Evolutionary conservation across 1,139 yeast species (phyloP).

Genomic region (Pichia sp.): DNA sequence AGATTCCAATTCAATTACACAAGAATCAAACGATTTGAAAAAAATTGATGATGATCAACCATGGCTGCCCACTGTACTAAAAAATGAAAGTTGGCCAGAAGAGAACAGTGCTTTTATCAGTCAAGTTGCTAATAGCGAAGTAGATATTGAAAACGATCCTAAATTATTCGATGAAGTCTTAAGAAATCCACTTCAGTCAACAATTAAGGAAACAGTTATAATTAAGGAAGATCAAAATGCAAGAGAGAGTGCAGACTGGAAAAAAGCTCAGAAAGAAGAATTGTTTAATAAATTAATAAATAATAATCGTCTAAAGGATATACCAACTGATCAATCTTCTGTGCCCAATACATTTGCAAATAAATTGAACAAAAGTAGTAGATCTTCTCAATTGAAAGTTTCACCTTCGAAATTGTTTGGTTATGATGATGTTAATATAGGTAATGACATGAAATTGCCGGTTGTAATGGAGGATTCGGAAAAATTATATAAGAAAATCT

Average conservation of each 20-base stretch:
- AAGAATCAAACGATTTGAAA: no score
- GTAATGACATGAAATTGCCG: slow-evolving; percentile 1
- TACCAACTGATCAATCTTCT: slow-evolving; percentile 16
- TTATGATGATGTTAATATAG: slow-evolving; percentile 1
- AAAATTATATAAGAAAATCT: slow-evolving; percentile 10
- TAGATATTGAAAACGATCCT: slow-evolving; percentile 1
- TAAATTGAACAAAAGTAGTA: slow-evolving; percentile 16
- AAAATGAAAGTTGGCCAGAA: slow-evolving; percentile 25
- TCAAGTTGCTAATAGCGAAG: slow-evolving; percentile 4
- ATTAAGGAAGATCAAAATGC: slow-evolving; percentile 15
- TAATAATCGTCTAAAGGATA: slow-evolving; percentile 16
- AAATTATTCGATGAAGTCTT: neutral
- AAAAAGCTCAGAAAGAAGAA: slow-evolving; percentile 19
- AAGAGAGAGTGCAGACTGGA: slow-evolving; percentile 25
- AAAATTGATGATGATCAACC: neutral
- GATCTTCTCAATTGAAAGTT: slow-evolving; percentile 20
- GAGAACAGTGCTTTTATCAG: slow-evolving; percentile 2
- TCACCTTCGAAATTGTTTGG: slow-evolving; percentile 27
- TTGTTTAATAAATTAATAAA: slow-evolving; percentile 19
- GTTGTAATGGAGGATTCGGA: slow-evolving; percentile 10
- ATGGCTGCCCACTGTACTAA: slow-evolving; percentile 26
- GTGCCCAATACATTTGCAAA: slow-evolving; percentile 27
- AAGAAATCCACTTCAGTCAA: slow-evolving; percentile 10
- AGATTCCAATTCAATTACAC: no score
- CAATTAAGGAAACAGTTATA: slow-evolving; percentile 22